Conservation (phyloP, 495 filamentous ascomycete genomes). For the Niebla homalea region DNA sequence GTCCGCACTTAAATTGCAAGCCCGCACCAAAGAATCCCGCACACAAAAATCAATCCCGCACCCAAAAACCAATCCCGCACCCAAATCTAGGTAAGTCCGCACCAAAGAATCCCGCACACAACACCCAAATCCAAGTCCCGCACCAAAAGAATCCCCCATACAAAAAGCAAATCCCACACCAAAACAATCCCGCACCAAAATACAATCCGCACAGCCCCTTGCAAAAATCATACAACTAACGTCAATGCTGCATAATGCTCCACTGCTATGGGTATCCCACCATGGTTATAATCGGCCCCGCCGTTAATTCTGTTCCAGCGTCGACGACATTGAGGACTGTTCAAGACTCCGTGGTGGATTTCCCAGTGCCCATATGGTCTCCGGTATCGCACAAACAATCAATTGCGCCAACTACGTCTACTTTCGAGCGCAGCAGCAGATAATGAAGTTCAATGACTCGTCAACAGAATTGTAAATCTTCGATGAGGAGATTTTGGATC, state of each 20-base stretch:
- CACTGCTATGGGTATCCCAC: constrained; percentile 8
- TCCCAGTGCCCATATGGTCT: constrained; percentile 85
- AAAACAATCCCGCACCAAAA: no score
- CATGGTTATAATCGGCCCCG: neutral
- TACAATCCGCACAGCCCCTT: no score
- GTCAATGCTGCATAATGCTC: constrained; percentile 16
- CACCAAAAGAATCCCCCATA: no score
- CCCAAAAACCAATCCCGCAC: no score
- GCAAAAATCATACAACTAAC: constrained; percentile 10
- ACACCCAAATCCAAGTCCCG: no score
- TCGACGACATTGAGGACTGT: constrained; percentile 43
- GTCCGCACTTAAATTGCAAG: no score
- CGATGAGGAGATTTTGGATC: constrained; percentile 7
- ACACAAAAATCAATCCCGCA: no score
- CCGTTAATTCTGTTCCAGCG: constrained; percentile 9
- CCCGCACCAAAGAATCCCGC: no score
- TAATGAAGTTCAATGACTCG: constrained; percentile 24
- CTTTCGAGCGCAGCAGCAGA: constrained; percentile 63
- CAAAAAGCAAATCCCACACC: no score
- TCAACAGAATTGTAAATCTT: constrained; percentile 23
- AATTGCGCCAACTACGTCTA: constrained; percentile 95
- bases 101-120: no score
- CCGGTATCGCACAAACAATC: constrained; percentile 86
- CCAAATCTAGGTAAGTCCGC: no score
- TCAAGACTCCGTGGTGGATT: constrained; percentile 71